Conservation (phyloP, 2,329 filamentous ascomycete genomes). For the Cytospora leucostoma region DNA sequence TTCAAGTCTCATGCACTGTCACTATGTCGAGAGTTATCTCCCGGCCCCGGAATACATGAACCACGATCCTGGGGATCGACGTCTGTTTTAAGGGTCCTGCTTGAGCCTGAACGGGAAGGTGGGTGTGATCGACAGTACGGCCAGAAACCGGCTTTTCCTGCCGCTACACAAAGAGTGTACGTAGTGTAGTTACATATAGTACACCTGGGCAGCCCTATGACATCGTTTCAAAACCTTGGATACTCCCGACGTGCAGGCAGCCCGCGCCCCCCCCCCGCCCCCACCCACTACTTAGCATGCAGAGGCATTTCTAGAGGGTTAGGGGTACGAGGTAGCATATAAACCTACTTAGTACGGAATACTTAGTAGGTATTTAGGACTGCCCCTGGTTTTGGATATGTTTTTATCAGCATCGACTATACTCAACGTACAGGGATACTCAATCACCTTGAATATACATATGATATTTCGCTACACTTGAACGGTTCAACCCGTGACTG, state of each 20-base stretch:
- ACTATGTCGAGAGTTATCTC: neutral
- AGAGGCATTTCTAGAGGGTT: too few species aligned
- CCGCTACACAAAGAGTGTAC: neutral
- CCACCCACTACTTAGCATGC: too few species aligned
- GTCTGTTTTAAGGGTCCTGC: neutral
- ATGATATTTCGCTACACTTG: neutral
- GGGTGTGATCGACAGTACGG: neutral
- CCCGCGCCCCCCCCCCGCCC: too few species aligned
- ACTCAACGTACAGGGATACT: too few species aligned
- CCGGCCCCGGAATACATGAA: neutral
- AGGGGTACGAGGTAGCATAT: too few species aligned
- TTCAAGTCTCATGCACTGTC: neutral
- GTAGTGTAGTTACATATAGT: neutral
- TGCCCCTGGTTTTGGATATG: too few species aligned
- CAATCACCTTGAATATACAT: neutral
- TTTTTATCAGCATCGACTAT: too few species aligned
- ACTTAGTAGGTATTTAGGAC: too few species aligned
- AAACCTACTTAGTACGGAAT: too few species aligned
- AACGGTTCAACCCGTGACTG: neutral
- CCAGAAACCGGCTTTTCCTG: conserved; percentile 20
- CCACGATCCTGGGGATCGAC: neutral
- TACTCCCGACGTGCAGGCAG: neutral
- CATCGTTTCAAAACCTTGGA: conserved; percentile 18
- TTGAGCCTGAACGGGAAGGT: too few species aligned
- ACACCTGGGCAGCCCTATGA: neutral